Evolutionary conservation across 352 stramenopile species (phyloP), one percentile per base, ranked within the genome.

Genomic region (Phytophthora lateralis): DNA sequence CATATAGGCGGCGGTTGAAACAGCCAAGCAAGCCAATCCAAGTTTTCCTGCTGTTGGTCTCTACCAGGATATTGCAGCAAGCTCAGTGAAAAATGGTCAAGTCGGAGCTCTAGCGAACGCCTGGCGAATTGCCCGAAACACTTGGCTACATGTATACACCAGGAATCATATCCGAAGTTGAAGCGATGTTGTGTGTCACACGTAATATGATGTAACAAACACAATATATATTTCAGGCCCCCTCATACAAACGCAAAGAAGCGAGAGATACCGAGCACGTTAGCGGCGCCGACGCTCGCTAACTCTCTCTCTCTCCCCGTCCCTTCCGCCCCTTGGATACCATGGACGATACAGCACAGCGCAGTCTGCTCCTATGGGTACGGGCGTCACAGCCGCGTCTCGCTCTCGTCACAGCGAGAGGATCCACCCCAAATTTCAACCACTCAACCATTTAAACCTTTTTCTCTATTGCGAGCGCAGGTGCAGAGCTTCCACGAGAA

Each of bases 291-390:
- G 38, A 14, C 38, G 38, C 26, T 30, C 26, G n/a, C 3, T 24
- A 24, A 24, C 34, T 24, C 39, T 10, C n/a, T 27, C 17, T 44
- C 17, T 26, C 15, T 9, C 11, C 21, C 35, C 8, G 37, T 21
- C 7, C 15, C 37, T 20, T 43, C 14, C 7, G 27, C n/a, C 7
- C 26, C 45, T 21, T 17, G 11, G 18, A 48, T 39, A 20, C 8
- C 37, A 92, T 92, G 82, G 80, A 90, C 71, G 82, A 90, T 55
- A 81, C 75, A 6, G 75, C 81, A n/a, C 76, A 88, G 70, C 78
- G 80, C 63, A 92, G 82, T 59, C 69, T 92, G 46, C 71, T 92
- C 49, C 71, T 88, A 18, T 92, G 82, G 82, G 82, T 92, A 73
- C 62, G 79, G 18, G 44, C 34, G 15, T 34, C 14, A n/a, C 17